These are phyloP conservation scores for Claviceps maximensis DNA, from an alignment of 2,329 filamentous ascomycete genomes.

Conservation along the genomic window DNA sequence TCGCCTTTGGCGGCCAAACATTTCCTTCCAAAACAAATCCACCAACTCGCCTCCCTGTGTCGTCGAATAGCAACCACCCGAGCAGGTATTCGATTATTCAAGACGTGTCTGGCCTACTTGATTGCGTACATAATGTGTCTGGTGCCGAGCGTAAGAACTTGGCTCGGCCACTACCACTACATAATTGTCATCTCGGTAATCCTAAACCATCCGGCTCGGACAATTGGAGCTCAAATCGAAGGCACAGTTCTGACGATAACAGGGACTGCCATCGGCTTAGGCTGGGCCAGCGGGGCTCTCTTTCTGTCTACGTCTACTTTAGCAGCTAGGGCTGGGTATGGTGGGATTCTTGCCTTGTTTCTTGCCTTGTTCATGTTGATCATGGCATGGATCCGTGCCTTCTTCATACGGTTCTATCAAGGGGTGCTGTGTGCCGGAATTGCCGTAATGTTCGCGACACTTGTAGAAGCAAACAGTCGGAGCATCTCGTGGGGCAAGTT, in stretches of 20 bases:
- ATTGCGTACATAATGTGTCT: slow-evolving; percentile 43
- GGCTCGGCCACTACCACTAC: slow-evolving; percentile 41
- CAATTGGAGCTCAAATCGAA: slow-evolving; percentile 43
- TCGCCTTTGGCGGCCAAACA: slow-evolving; percentile 32
- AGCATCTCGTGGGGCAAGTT: slow-evolving; percentile 36
- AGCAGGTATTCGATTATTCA: slow-evolving; percentile 36
- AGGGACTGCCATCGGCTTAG: slow-evolving; percentile 39
- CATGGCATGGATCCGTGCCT: slow-evolving; percentile 39
- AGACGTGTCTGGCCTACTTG: slow-evolving; percentile 44
- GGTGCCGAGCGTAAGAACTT: slow-evolving; percentile 31
- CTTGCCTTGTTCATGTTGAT: slow-evolving; percentile 37
- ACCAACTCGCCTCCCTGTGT: slow-evolving; percentile 27
- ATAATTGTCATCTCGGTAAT: slow-evolving; percentile 44
- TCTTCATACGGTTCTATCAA: slow-evolving; percentile 43
- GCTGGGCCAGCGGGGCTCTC: slow-evolving; percentile 40
- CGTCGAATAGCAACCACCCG: slow-evolving; percentile 32
- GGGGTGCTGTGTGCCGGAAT: slow-evolving; percentile 41
- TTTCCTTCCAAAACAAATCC: slow-evolving; percentile 35
- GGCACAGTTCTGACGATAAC: slow-evolving; percentile 38
- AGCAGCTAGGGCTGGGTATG: slow-evolving; percentile 28
- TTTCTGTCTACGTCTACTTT: slow-evolving; percentile 38
- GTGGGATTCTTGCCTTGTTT: slow-evolving; percentile 42
- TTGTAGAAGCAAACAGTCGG: slow-evolving; percentile 32
- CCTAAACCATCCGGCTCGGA: slow-evolving; percentile 43
- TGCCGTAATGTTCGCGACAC: slow-evolving; percentile 37